Percentiles rank a stretch among this genome's conserved stretches.
phyloP scores from a whole-genome alignment of 805 yeast genomes.

The Saccharomycopsis capsularis region DNA sequence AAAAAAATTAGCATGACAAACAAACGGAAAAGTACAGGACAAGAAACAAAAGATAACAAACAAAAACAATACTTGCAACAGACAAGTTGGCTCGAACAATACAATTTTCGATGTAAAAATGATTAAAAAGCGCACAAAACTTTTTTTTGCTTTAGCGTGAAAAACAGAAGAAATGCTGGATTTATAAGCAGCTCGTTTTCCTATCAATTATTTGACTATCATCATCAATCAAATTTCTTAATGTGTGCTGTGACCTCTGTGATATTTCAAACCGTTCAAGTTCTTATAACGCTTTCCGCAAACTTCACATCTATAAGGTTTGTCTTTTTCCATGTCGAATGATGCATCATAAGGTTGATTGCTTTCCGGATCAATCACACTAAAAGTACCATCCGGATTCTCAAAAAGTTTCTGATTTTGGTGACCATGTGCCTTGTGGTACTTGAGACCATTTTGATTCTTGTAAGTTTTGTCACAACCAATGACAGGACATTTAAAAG shows the following conservation, averaged over 20 bases:
- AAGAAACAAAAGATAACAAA: neutral
- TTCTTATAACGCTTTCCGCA: slow-evolving; percentile 97
- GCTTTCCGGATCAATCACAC: slow-evolving; percentile 85
- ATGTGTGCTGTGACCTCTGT: slow-evolving; percentile 97
- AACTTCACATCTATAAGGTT: slow-evolving; percentile 96
- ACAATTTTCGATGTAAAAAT: too few species aligned
- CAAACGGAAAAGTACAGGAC: neutral
- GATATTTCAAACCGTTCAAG: slow-evolving; percentile 92
- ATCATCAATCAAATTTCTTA: too few species aligned
- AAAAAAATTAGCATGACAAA: neutral
- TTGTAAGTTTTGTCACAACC: slow-evolving; percentile 97
- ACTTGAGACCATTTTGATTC: slow-evolving; percentile 94
- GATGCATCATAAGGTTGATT: slow-evolving; percentile 83
- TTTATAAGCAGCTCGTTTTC: too few species aligned
- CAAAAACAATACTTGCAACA: too few species aligned
- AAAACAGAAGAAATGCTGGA: too few species aligned
- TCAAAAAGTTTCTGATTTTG: slow-evolving; percentile 88
- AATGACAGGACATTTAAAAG: slow-evolving; percentile 94
- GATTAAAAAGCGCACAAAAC: too few species aligned
- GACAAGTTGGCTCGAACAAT: too few species aligned
- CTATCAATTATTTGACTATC: too few species aligned
- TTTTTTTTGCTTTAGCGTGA: too few species aligned
- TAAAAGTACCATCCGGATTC: slow-evolving; percentile 88
- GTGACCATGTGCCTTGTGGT: slow-evolving; percentile 94
- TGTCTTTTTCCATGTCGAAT: slow-evolving; percentile 92